phyloP scores from a whole-genome alignment of 768 basidiomycete genomes.

The Psilocybe azurescens region DNA sequence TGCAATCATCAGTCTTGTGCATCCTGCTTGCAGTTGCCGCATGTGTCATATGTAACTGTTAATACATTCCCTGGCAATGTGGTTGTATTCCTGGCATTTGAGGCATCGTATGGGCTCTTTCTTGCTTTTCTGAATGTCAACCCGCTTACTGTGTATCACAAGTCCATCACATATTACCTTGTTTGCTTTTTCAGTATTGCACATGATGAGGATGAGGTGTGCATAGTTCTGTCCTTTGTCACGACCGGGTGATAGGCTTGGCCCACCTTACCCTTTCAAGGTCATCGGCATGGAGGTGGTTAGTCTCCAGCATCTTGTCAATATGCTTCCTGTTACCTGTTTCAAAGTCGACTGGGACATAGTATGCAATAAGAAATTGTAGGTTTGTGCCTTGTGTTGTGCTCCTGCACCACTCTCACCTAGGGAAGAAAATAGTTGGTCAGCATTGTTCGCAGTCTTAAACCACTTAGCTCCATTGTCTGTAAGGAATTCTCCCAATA shows the following conservation, averaged over 20 bases:
- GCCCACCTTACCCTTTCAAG: conserved; percentile 14
- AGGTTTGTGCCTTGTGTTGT: too few species aligned
- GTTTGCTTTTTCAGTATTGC: conserved; percentile 17
- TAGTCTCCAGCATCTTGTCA: conserved; percentile 12
- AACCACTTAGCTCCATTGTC: too few species aligned
- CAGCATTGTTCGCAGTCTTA: too few species aligned
- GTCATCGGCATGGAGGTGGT: background rate
- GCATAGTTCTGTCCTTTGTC: background rate
- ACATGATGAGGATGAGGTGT: conserved; percentile 17
- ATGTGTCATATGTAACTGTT: conserved; percentile 13
- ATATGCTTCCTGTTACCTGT: conserved; percentile 2
- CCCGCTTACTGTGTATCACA: conserved; percentile 2
- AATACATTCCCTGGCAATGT: conserved; percentile 21
- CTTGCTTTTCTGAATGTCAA: conserved; percentile 13
- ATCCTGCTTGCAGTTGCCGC: conserved; percentile 14
- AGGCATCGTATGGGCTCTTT: conserved; percentile 23
- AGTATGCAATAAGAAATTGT: too few species aligned
- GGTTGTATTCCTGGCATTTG: conserved; percentile 27
- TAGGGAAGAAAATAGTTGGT: too few species aligned
- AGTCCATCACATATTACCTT: conserved; percentile 13
- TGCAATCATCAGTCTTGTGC: conserved; percentile 15
- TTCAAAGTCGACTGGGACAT: conserved; percentile 12
- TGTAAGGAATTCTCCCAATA: too few species aligned
- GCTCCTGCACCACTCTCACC: too few species aligned
- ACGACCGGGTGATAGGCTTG: conserved; percentile 10